A percentile compares a stretch with the other conserved stretches of the same genome.
Conservation (phyloP, 306 rosid genomes). For the Fragaria ananassa region DNA sequence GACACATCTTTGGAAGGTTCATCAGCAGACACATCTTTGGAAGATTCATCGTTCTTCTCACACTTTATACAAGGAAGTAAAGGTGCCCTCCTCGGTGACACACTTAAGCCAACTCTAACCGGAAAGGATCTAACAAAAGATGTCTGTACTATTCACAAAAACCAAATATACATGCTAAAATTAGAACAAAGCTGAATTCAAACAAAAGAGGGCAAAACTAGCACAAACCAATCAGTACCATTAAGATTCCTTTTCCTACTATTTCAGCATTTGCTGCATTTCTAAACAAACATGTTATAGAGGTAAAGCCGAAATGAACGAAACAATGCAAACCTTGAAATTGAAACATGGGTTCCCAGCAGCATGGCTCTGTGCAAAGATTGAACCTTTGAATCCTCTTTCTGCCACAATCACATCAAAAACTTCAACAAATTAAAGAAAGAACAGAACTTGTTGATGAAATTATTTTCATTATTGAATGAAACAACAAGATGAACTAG, state of each 20-base stretch:
- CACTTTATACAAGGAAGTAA: conserved; percentile 54
- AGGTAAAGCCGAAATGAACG: not conserved
- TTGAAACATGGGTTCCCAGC: conserved; percentile 49
- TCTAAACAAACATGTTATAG: not conserved
- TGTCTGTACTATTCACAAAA: conserved; percentile 41
- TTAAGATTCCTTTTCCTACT: not conserved
- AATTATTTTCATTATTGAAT: not conserved
- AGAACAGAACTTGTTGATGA: not conserved
- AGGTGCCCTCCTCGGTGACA: conserved; percentile 37
- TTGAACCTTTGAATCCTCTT: conserved; percentile 35
- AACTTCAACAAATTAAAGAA: not conserved
- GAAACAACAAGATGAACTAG: not conserved
- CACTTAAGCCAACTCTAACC: conserved; percentile 42
- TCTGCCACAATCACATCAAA: conserved; percentile 31
- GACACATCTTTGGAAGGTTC: conserved; percentile 32
- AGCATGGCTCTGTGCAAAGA: conserved; percentile 39
- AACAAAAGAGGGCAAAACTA: conserved; percentile 13
- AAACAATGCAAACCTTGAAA: conserved; percentile 43
- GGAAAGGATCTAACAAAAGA: conserved; percentile 57
- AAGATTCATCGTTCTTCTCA: conserved; percentile 60
- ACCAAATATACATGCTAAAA: conserved; percentile 8
- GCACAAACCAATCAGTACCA: conserved; percentile 5
- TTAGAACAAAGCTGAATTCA: conserved; percentile 26
- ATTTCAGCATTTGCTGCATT: not conserved
- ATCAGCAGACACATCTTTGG: conserved; percentile 34